Base-by-base conservation (phyloP, 2,329 filamentous ascomycete species). In the Aspergillus carbonarius region DNA sequence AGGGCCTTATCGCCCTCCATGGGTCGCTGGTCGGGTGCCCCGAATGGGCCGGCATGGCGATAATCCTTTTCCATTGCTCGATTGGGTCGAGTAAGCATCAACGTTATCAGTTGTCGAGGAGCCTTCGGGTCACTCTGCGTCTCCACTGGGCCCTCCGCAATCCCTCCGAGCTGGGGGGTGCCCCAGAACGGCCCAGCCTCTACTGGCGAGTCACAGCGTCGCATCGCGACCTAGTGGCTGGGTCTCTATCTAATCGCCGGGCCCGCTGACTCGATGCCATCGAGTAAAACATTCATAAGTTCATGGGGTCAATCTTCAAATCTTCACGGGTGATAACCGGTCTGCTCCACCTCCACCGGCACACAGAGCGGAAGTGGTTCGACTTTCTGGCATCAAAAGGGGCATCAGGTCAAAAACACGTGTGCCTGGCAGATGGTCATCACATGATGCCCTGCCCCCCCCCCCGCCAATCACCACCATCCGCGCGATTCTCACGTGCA, bases 201-300 rank as follows among this genome's bases (percentile, higher is more conserved):
- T 32, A 2, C 17, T 32, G 44, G 53, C 60, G 55, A 63, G 30
- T 60, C 60, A 63, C 27, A 54, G 55, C 5, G 12, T 25, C 10
- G 18, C 17, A n/a, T 8, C 44, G 18, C 2, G 5, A 6, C 37
- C 35, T 23, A 23, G 67, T 65, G 63, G 65, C 18, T 30, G 27
- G 30, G 39, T 51, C 48, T 5, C 44, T 71, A 69, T 70, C 66
- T 69, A 63, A 64, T 63, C 63, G 34, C 18, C 10, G 37, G n/a
- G 25, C 18, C 1, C 51, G 63, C 57, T 72, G 70, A 73, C 71
- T 73, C 71, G 70, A 73, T 73, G 58, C 27, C 60, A 73, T 73
- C 71, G 68, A 73, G 71, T 73, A 73, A 73, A 68, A 54, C 55
- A 63, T 60, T 60, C 60, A 61, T 55, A 10, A 46, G 20, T 23